Evolutionary conservation across 495 filamentous ascomycete genomes (phyloP).

Genomic region (Podospora pseudocomata): DNA sequence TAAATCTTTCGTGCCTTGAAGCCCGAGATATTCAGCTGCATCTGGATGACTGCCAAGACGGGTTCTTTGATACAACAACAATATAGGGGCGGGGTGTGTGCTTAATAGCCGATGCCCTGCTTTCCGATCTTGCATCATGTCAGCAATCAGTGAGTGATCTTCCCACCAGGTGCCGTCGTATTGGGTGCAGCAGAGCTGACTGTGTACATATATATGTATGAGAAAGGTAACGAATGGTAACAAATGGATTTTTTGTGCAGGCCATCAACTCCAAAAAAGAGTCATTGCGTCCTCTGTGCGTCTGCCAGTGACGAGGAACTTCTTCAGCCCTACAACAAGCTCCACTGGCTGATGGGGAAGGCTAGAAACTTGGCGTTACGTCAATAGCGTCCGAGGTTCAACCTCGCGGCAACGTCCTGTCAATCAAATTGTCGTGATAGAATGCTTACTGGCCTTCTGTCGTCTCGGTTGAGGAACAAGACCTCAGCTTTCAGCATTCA

Average conservation of each 20-base stretch:
- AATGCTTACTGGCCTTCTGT: background rate
- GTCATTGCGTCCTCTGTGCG: too few species aligned
- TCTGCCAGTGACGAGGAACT: background rate
- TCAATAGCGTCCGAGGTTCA: background rate
- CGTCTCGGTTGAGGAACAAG: background rate
- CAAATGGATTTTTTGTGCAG: background rate
- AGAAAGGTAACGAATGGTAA: background rate
- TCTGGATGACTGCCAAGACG: background rate
- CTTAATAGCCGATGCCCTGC: background rate
- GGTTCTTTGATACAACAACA: background rate
- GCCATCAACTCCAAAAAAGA: background rate
- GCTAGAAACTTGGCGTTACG: constrained; percentile 3
- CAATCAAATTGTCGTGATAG: background rate
- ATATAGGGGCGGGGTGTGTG: background rate
- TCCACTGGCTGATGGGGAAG: background rate
- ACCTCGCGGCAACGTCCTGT: background rate
- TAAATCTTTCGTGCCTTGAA: too few species aligned
- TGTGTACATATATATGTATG: background rate
- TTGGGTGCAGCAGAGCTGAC: background rate
- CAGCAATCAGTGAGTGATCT: background rate
- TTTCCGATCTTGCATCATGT: background rate
- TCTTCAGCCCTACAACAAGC: background rate
- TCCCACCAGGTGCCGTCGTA: background rate
- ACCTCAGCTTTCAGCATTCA: background rate
- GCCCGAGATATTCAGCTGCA: background rate